Evolutionary conservation across 331 rosid species (phyloP).

Genomic region (Dryas integrifolia): DNA sequence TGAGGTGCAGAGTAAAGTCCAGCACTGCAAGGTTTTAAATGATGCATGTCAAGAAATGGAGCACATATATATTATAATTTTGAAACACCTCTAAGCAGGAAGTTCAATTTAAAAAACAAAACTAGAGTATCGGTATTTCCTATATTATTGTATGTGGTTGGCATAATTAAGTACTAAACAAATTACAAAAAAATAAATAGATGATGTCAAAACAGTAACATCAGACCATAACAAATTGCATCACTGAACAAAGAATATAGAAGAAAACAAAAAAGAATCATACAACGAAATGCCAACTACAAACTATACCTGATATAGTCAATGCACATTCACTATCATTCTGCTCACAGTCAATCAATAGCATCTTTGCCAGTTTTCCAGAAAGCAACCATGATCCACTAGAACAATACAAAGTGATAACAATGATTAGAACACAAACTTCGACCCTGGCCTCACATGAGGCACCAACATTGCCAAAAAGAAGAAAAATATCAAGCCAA

Average conservation of each 20-base stretch:
- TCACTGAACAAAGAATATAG: constrained; percentile 1
- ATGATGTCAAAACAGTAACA: neutral
- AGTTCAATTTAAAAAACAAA: neutral
- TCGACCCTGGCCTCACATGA: neutral
- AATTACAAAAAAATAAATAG: neutral
- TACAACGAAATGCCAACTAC: constrained; percentile 12
- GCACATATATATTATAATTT: neutral
- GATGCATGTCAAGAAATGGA: constrained; percentile 28
- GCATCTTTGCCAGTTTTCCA: constrained; percentile 78
- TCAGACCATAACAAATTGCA: neutral
- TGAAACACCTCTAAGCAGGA: constrained; percentile 3
- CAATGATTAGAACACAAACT: constrained; percentile 14
- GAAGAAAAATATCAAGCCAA: neutral
- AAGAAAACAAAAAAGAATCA: constrained; percentile 14
- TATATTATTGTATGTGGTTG: neutral
- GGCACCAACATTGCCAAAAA: neutral
- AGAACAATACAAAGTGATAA: constrained; percentile 25
- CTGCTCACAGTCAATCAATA: constrained; percentile 75
- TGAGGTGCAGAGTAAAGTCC: constrained; percentile 77
- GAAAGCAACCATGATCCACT: constrained; percentile 91
- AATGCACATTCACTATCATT: constrained; percentile 60
- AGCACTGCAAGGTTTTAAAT: constrained; percentile 65
- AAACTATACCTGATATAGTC: constrained; percentile 60
- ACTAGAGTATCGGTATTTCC: neutral
- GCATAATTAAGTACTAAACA: neutral